Evolutionary conservation across 1,139 yeast species (phyloP), one percentile per base, ranked within the genome.

Genomic region (Suhomyces ambrosiae): DNA sequence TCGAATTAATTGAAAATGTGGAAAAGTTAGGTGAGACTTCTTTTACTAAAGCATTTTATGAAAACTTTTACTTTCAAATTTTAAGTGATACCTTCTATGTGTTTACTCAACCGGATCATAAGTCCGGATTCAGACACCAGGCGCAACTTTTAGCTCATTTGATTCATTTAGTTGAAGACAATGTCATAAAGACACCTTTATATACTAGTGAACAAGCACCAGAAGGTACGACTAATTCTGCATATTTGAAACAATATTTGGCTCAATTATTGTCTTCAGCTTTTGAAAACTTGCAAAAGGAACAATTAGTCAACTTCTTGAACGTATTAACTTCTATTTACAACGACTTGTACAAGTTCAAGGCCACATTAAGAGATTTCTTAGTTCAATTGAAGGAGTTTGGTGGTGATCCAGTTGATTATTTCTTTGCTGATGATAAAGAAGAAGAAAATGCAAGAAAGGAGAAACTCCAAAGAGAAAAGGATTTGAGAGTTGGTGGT

Each of bases 51-150:
- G 90, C 86, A 22, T 94, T 94, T 60, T 94, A 87, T 69, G 82
- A 83, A 57, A 87, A 82, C 56, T 94, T 85, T 60, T 90, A 86
- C 63, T 86, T 89, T 72, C 85, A 88, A 42, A 88, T 94, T 45
- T 77, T 92, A 48, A 82, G 94, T 38, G 98, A 92, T 60, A 85
- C 95, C 2, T 90, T 94, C 59, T 87, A 79, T 54, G 98, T 92
- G 21, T 75, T 94, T 40, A 92, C 98, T 3, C 98, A 94, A 61
- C 86, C 97, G 6, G 99, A 92, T 60, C 99, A 94, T 63, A 92
- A 92, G 65, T 87, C 97, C 15, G 98, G 97, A 1, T 94, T 94
- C 69, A 79, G 86, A 48, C 77, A 82, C 52, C 98, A 94, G 68
- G 76, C 96, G 5, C 86, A 86, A 56, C 74, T 94, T 48, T 73